phyloP scores from a whole-genome alignment of 2,329 filamentous ascomycete species.

The Trichoderma endophyticum region DNA sequence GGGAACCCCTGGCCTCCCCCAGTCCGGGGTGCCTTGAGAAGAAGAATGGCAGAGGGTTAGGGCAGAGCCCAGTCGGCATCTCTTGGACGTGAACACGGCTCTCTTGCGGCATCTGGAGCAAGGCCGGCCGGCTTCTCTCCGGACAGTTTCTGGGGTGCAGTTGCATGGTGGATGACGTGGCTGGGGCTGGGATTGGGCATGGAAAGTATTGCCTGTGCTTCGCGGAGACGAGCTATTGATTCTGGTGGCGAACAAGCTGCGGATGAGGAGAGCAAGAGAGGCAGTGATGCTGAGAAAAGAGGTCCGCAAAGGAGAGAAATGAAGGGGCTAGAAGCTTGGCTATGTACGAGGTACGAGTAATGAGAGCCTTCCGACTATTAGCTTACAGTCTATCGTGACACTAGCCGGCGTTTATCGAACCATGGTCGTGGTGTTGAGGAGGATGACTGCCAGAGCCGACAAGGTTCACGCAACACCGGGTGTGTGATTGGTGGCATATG shows the following conservation, averaged over 20 bases:
- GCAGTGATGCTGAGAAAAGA: not conserved
- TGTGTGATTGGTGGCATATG: slow-evolving; percentile 10
- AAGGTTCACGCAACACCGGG: not conserved
- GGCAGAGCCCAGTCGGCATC: not conserved
- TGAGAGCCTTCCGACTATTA: not conserved
- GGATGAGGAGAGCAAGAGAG: not conserved
- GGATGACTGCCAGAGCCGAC: not conserved
- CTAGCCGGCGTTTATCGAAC: slow-evolving; percentile 2
- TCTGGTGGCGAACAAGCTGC: not conserved
- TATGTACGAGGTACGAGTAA: not conserved
- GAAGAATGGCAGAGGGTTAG: not conserved
- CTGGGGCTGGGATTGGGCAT: not conserved
- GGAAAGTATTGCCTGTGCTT: not conserved
- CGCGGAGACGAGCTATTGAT: not conserved
- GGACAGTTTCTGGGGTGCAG: slow-evolving; percentile 16
- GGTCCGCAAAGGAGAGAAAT: not conserved
- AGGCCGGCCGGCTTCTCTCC: slow-evolving; percentile 15
- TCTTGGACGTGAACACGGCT: not conserved
- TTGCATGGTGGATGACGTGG: slow-evolving; percentile 16
- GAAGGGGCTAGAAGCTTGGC: not conserved
- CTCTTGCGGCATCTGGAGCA: slow-evolving; percentile 7
- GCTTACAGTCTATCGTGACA: not conserved
- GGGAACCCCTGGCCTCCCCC: slow-evolving; percentile 7
- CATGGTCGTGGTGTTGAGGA: not conserved
- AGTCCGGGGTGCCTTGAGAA: not conserved